phyloP scores from a whole-genome alignment of 169 alveolate species.

The Plasmodium vinckei region DNA sequence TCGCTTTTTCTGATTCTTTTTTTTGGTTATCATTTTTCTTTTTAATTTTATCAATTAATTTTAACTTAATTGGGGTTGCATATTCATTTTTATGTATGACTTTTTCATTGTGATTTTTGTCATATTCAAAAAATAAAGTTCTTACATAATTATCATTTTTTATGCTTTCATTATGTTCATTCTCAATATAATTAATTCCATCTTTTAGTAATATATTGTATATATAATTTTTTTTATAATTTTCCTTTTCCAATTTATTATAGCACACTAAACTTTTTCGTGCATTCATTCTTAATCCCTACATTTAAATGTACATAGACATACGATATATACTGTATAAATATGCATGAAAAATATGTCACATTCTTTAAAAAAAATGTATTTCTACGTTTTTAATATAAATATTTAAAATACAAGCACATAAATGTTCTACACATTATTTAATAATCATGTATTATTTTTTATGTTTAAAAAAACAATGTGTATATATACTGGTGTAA shows the following conservation, averaged over 20 bases:
- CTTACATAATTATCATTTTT: slow-evolving; percentile 29
- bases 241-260: not conserved
- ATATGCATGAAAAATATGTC: too few species aligned
- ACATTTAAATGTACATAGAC: not conserved
- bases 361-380: too few species aligned
- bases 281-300: not conserved
- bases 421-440: too few species aligned
- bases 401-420: too few species aligned
- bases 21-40: not conserved
- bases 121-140: slow-evolving; percentile 31
- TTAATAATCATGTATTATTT: too few species aligned
- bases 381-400: too few species aligned
- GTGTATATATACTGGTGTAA: too few species aligned
- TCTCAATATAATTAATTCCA: slow-evolving; percentile 57
- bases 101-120: not conserved
- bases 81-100: not conserved
- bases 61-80: too few species aligned
- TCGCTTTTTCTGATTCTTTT: not conserved
- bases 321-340: too few species aligned
- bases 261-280: not conserved
- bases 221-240: slow-evolving; percentile 13
- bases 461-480: too few species aligned
- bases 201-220: slow-evolving; percentile 37
- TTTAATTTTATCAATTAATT: too few species aligned
- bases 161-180: slow-evolving; percentile 32